Conservation (phyloP, 768 basidiomycete species). For the Crassisporium funariophilum region DNA sequence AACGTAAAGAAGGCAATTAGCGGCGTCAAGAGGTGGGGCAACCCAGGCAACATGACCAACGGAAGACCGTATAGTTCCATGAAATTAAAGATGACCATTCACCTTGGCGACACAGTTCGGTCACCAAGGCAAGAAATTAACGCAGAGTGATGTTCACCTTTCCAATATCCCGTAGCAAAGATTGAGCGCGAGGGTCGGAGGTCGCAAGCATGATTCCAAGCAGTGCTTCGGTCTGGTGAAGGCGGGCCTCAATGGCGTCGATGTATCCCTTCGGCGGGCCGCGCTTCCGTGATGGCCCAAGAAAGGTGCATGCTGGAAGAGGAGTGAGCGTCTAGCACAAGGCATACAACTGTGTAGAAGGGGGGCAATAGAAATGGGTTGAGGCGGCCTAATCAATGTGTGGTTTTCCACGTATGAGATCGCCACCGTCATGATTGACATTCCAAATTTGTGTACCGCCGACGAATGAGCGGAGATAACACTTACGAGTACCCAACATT, state of each 20-base stretch:
- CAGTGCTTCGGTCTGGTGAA: constrained; percentile 90
- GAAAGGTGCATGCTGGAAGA: constrained; percentile 68
- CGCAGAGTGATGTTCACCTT: constrained; percentile 39
- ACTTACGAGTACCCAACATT: constrained; percentile 69
- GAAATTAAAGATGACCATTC: background rate
- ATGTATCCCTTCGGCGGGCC: constrained; percentile 95
- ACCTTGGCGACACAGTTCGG: constrained; percentile 3
- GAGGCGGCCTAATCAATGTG: too few species aligned
- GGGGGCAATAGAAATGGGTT: too few species aligned
- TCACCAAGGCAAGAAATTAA: background rate
- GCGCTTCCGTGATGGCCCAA: constrained; percentile 79
- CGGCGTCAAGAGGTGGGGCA: too few species aligned
- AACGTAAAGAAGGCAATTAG: constrained; percentile 4
- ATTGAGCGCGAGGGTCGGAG: constrained; percentile 39
- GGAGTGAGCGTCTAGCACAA: constrained; percentile 5
- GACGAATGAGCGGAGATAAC: constrained; percentile 12
- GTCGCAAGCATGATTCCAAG: constrained; percentile 78
- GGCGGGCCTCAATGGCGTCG: constrained; percentile 87
- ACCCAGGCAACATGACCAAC: too few species aligned
- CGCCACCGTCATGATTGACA: too few species aligned
- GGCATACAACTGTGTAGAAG: too few species aligned
- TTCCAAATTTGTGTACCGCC: too few species aligned
- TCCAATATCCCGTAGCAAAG: constrained; percentile 51
- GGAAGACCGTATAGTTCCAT: too few species aligned
- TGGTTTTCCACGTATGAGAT: too few species aligned